Percentiles rank a stretch among this genome's conserved stretches.
phyloP scores from a whole-genome alignment of 2,329 filamentous ascomycete species.

The Daldinia sp. region DNA sequence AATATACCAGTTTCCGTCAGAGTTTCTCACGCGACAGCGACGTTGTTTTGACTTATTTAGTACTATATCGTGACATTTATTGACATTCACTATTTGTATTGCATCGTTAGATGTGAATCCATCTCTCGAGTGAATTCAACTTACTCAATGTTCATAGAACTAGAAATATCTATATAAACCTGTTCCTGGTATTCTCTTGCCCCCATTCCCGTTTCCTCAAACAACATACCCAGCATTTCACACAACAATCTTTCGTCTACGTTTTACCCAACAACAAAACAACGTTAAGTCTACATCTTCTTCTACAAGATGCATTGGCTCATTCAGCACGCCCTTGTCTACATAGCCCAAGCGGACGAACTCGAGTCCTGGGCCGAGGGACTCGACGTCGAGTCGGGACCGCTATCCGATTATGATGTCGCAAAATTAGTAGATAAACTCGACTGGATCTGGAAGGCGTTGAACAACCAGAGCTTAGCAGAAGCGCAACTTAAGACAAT shows the following conservation, averaged over 20 bases:
- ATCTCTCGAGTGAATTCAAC: too few relatives aligned
- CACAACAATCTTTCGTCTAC: not conserved
- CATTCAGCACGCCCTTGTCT: not conserved
- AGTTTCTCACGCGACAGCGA: too few relatives aligned
- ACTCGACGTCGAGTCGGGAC: not conserved
- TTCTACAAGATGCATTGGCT: not conserved
- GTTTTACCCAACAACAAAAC: not conserved
- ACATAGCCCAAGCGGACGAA: not conserved
- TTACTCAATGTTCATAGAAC: too few relatives aligned
- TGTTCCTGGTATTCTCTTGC: too few relatives aligned
- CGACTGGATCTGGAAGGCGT: not conserved
- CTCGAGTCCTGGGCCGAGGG: not conserved
- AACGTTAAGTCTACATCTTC: not conserved
- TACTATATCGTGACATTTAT: too few relatives aligned
- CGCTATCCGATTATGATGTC: not conserved
- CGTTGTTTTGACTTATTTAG: too few relatives aligned
- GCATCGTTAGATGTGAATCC: too few relatives aligned
- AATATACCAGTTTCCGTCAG: too few relatives aligned
- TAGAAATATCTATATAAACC: too few relatives aligned
- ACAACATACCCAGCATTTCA: not conserved
- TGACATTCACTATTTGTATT: too few relatives aligned
- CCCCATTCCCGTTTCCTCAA: not conserved
- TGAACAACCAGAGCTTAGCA: not conserved
- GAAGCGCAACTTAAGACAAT: not conserved
- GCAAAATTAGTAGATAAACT: not conserved